Percentiles rank a stretch among this genome's conserved stretches.
phyloP scores from a whole-genome alignment of 148 eudicot species.

The Chenopodium suecicum region DNA sequence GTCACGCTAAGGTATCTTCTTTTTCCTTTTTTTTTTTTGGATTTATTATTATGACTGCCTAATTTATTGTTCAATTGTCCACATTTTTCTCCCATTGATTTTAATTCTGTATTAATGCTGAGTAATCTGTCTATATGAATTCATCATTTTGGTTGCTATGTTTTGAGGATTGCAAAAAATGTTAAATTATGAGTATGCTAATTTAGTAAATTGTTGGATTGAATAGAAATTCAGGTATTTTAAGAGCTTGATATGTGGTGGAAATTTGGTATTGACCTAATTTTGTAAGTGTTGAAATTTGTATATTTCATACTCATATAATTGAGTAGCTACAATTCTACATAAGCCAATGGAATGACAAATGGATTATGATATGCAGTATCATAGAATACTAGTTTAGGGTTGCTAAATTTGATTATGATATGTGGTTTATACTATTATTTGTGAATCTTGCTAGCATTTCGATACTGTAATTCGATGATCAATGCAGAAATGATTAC shows the following conservation, averaged over 20 bases:
- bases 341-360: no score
- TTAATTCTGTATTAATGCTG: neutral
- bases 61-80: neutral
- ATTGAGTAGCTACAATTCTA: no score
- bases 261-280: no score
- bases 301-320: no score
- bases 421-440: neutral
- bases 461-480: neutral
- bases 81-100: neutral
- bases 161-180: neutral
- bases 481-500: neutral
- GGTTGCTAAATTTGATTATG: no score
- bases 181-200: neutral
- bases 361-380: neutral
- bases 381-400: neutral
- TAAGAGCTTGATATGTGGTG: no score
- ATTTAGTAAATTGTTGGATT: no score
- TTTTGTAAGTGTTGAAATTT: no score
- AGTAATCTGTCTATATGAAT: neutral
- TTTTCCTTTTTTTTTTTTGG: neutral
- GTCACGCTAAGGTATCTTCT: constrained; percentile 47
- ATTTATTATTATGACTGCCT: neutral
- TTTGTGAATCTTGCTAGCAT: neutral
- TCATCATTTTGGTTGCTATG: neutral
- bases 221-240: no score